These are phyloP conservation scores for Cladosporium colombiae DNA, from an alignment of 2,329 filamentous ascomycete genomes.

Conservation along the genomic window DNA sequence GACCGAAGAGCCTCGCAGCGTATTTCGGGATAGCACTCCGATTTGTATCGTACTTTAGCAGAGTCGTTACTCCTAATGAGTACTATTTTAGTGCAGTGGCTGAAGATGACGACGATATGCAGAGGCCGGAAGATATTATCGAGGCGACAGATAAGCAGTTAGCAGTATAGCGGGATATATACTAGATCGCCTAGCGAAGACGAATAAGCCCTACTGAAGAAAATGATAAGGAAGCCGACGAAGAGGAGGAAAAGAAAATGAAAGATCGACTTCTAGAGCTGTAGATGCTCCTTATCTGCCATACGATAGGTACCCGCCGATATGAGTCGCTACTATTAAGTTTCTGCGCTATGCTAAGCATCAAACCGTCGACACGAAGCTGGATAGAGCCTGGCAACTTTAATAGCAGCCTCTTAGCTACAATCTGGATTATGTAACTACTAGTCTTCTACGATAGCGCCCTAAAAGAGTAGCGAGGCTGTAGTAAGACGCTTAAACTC, in stretches of 20 bases:
- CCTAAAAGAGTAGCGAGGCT: conserved; percentile 13
- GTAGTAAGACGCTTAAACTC: conserved; percentile 15
- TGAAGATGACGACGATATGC: neutral
- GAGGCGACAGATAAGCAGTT: neutral
- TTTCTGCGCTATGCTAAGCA: too few species aligned
- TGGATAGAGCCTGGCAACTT: conserved; percentile 24
- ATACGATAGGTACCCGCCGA: too few species aligned
- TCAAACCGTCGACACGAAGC: conserved; percentile 13
- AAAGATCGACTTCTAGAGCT: too few species aligned
- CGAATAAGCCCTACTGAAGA: too few species aligned
- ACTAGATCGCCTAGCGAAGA: too few species aligned
- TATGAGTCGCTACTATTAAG: too few species aligned
- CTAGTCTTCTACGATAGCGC: conserved; percentile 22
- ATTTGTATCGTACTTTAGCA: too few species aligned
- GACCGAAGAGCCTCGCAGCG: neutral
- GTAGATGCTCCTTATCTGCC: too few species aligned
- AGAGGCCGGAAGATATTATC: neutral
- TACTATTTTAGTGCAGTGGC: conserved; percentile 9
- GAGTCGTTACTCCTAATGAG: neutral
- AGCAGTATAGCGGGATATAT: too few species aligned
- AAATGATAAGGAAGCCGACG: too few species aligned
- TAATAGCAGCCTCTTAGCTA: conserved; percentile 20
- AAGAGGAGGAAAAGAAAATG: too few species aligned
- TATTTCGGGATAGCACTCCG: too few species aligned
- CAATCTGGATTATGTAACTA: conserved; percentile 21